Evolutionary conservation across 495 filamentous ascomycete genomes (phyloP).

Genomic region (Choiromyces venosus): DNA sequence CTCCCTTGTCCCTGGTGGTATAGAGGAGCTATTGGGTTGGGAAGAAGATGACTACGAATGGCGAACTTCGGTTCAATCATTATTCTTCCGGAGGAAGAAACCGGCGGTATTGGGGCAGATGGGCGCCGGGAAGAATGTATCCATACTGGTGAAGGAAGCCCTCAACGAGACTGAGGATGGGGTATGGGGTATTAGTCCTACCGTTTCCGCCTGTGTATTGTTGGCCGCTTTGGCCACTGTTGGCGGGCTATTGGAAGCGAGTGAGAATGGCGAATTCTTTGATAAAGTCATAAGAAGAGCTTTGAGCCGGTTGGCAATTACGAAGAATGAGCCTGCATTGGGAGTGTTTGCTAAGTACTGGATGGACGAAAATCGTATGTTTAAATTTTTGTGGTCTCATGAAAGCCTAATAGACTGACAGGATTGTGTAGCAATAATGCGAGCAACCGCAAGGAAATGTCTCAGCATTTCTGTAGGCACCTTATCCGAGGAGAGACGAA

Average conservation of each 20-base stretch:
- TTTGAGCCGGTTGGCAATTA: conserved; percentile 3
- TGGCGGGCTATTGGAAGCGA: conserved; percentile 29
- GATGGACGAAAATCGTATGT: conserved; percentile 34
- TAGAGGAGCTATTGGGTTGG: conserved; percentile 18
- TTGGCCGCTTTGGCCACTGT: conserved; percentile 25
- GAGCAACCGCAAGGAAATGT: conserved; percentile 28
- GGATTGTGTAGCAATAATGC: conserved; percentile 21
- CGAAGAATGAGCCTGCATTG: conserved; percentile 13
- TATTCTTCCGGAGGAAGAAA: conserved; percentile 30
- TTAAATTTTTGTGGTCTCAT: neutral
- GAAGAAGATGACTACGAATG: conserved; percentile 23
- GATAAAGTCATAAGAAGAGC: conserved; percentile 19
- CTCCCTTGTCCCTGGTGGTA: conserved; percentile 27
- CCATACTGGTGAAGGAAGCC: conserved; percentile 22
- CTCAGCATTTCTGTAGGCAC: conserved; percentile 24
- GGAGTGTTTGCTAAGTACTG: conserved; percentile 42
- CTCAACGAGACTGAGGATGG: conserved; percentile 4
- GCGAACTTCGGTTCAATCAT: conserved; percentile 23
- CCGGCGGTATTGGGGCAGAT: conserved; percentile 36
- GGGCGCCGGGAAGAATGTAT: conserved; percentile 29
- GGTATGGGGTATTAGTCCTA: conserved; percentile 28
- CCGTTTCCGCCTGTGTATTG: conserved; percentile 33
- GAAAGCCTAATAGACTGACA: neutral
- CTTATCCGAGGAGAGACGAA: conserved; percentile 13
- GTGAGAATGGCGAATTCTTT: conserved; percentile 24